Evolutionary conservation across 1,284 basidiomycete species (phyloP).

Genomic region (Schizophyllum amplum): DNA sequence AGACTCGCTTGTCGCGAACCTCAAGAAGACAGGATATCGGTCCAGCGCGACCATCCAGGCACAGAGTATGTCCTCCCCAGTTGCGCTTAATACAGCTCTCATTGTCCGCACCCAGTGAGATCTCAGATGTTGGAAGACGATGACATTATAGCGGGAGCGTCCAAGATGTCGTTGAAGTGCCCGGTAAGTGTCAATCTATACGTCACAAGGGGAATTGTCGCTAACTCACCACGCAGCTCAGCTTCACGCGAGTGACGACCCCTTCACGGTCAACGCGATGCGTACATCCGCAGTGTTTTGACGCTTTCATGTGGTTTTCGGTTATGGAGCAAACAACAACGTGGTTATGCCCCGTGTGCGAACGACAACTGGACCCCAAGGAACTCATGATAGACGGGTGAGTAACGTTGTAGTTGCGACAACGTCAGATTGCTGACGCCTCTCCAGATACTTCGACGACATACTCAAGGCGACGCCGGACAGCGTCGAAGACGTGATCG

Average conservation of each 20-base stretch:
- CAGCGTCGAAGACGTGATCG: slow-evolving; percentile 82
- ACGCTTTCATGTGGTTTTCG: slow-evolving; percentile 89
- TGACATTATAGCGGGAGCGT: slow-evolving; percentile 81
- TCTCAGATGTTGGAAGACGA: slow-evolving; percentile 63
- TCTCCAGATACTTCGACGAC: slow-evolving; percentile 68
- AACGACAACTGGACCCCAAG: slow-evolving; percentile 66
- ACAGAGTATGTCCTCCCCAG: slow-evolving; percentile 42
- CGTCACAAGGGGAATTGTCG: not conserved
- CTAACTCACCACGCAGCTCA: slow-evolving; percentile 47
- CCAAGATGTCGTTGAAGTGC: slow-evolving; percentile 86
- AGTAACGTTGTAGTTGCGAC: slow-evolving; percentile 20
- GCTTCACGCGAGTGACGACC: slow-evolving; percentile 78
- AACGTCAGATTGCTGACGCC: slow-evolving; percentile 1
- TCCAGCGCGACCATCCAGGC: slow-evolving; percentile 60
- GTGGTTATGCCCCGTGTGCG: slow-evolving; percentile 95
- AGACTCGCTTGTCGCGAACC: slow-evolving; percentile 53
- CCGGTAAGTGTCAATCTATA: slow-evolving; percentile 52
- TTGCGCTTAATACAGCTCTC: slow-evolving; percentile 5
- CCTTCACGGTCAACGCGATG: slow-evolving; percentile 85
- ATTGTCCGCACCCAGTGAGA: slow-evolving; percentile 41
- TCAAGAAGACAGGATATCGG: slow-evolving; percentile 60
- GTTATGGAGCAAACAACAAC: slow-evolving; percentile 96
- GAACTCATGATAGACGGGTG: slow-evolving; percentile 92
- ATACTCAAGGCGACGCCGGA: slow-evolving; percentile 76
- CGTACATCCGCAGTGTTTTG: slow-evolving; percentile 93